A percentile compares a stretch with the other conserved stretches of the same genome.
phyloP scores from a whole-genome alignment of 139 green algal species.

The Limnomonas spitsbergensis region DNA sequence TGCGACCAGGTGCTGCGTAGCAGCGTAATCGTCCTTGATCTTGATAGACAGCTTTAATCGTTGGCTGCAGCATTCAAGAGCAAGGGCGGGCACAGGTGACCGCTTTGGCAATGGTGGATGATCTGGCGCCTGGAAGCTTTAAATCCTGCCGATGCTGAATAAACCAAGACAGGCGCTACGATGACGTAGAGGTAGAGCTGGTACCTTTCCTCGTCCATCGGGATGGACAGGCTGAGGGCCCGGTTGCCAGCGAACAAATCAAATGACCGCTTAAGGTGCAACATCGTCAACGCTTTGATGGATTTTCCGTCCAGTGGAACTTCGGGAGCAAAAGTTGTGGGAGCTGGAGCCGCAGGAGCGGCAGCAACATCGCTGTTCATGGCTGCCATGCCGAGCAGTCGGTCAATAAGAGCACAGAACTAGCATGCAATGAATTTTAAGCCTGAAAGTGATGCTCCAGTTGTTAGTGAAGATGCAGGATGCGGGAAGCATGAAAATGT shows the following conservation, averaged over 20 bases:
- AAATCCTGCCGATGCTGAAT: too few relatives aligned
- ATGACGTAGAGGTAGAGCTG: too few relatives aligned
- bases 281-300: conserved; percentile 69
- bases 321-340: conserved; percentile 38
- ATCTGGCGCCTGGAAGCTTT: too few relatives aligned
- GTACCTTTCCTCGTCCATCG: conserved; percentile 62
- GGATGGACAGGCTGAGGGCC: conserved; percentile 32
- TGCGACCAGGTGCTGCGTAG: conserved; percentile 38
- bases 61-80: conserved; percentile 48
- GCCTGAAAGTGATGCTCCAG: too few relatives aligned
- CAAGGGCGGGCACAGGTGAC: not conserved
- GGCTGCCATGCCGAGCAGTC: too few relatives aligned
- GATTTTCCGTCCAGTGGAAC: conserved; percentile 74
- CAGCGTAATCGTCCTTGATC: conserved; percentile 47
- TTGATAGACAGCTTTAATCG: conserved; percentile 60
- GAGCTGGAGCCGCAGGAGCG: conserved; percentile 9
- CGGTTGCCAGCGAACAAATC: conserved; percentile 81
- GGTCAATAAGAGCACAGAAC: too few relatives aligned
- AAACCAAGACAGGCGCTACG: too few relatives aligned
- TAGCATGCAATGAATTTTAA: too few relatives aligned
- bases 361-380: conserved; percentile 3
- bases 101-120: too few relatives aligned
- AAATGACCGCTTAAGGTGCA: conserved; percentile 78
- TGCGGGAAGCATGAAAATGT: too few relatives aligned
- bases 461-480: too few relatives aligned